Base-by-base conservation (phyloP, 1,284 basidiomycete genomes). In the Cystobasidium sp. region DNA sequence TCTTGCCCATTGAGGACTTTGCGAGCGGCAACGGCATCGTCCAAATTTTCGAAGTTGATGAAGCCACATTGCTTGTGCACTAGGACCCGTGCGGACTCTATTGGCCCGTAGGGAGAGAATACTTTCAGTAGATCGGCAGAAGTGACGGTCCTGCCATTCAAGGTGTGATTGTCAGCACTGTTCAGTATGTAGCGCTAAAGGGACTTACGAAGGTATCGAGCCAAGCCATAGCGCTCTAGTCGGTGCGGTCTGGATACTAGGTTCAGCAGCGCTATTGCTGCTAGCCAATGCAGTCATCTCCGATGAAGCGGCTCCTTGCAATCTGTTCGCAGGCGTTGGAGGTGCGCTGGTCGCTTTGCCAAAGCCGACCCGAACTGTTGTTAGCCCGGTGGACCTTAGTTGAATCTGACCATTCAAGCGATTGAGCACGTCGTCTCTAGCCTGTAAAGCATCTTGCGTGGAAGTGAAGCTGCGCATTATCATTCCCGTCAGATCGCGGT, bases 41-140 rank as follows among this genome's bases (percentile, higher is more conserved):
- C 97, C 59, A 97, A 86, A 72, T 93, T 90, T 83, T 99, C 96
- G 82, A 97, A 99, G 83, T 99, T 99, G 85, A 98, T 91, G 89
- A 82, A 78, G 81, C 93, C 94, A 82, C 92, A 97, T 81, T 95
- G 95, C 85, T 99, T 99, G 85, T 97, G 94, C 2, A 93, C 94
- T 79, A 99, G 85, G 8, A 98, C 94, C 67, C 96, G 86, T 12
- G 94, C 95, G 64, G 93, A 96, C 84, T 99, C 97, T 77, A 99
- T 96, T 0, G 95, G 91, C 0, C 97, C 96, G 80, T 94, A 99
- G 12, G 95, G 94, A 79, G 93, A 93, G 82, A 99, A 99, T 75
- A 87, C 83, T 24, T 92, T 90, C 63, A 98, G 84, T 75, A 99
- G 91, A 0, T 92, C 94, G 4, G 92, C 91, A 12, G 94, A 92